Conservation (phyloP, 345 rosid species). For the Rubroshorea leprosula region DNA sequence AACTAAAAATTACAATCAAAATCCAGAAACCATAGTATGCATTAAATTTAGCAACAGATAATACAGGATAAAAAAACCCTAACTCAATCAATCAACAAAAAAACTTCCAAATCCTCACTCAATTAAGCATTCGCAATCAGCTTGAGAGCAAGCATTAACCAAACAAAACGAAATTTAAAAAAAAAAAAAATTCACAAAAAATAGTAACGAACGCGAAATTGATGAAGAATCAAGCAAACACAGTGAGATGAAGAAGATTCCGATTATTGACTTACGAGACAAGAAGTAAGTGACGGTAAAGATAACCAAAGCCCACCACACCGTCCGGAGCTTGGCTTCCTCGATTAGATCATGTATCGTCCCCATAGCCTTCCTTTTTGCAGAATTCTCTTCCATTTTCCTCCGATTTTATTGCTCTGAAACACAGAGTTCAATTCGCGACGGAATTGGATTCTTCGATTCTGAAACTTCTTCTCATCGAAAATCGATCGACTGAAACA, state of each 20-base stretch:
- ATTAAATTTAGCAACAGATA: no score
- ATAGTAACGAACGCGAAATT: background rate
- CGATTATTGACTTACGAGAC: conserved; percentile 56
- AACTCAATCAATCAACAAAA: conserved; percentile 1
- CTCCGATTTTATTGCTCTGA: background rate
- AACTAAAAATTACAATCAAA: background rate
- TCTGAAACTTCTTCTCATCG: conserved; percentile 1
- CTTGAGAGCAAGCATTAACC: no score
- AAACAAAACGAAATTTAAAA: no score
- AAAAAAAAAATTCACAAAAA: background rate
- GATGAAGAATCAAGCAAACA: background rate
- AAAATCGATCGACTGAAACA: background rate
- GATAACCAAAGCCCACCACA: conserved; percentile 80
- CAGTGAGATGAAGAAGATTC: background rate
- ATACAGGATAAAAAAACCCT: conserved; percentile 1
- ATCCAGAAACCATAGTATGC: no score
- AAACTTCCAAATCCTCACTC: background rate
- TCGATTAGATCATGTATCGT: conserved; percentile 92
- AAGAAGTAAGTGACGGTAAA: conserved; percentile 75
- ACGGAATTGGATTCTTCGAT: background rate
- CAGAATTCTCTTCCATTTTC: background rate
- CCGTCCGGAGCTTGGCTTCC: conserved; percentile 79
- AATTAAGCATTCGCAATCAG: no score
- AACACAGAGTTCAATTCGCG: background rate
- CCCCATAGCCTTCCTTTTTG: conserved; percentile 67